Conservation (phyloP, 176 grass and related monocot genomes). For the Oropetium thomaeum region DNA sequence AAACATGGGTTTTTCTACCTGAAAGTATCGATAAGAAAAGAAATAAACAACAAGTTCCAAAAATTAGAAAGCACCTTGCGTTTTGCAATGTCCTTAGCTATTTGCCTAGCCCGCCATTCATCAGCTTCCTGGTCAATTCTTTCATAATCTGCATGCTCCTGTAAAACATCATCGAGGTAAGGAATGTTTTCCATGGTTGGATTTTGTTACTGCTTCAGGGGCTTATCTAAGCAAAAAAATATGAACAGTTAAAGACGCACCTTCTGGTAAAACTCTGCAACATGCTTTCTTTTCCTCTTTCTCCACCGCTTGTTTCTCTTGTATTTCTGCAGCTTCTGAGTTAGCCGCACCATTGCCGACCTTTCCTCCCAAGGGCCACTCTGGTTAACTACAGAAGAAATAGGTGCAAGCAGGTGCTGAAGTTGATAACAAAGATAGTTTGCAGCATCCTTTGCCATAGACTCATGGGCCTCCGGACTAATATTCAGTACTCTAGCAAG, state of each 20-base stretch:
- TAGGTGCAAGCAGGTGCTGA: slow-evolving; percentile 56
- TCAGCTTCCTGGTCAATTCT: slow-evolving; percentile 77
- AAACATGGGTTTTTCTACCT: background rate
- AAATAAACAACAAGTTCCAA: slow-evolving; percentile 3
- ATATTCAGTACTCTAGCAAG: slow-evolving; percentile 48
- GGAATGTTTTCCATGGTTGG: background rate
- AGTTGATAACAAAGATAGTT: slow-evolving; percentile 57
- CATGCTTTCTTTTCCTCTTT: slow-evolving; percentile 70
- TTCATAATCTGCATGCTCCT: slow-evolving; percentile 68
- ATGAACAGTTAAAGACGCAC: slow-evolving; percentile 16
- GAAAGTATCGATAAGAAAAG: background rate
- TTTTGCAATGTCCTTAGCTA: slow-evolving; percentile 80
- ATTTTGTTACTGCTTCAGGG: background rate
- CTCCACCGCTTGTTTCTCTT: slow-evolving; percentile 86
- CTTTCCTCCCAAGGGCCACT: slow-evolving; percentile 59
- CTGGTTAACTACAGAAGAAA: slow-evolving; percentile 42
- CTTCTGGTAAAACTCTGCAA: slow-evolving; percentile 61
- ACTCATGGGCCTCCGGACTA: slow-evolving; percentile 51
- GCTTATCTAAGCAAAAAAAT: background rate
- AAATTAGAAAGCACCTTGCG: slow-evolving; percentile 54
- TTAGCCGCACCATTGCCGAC: slow-evolving; percentile 49
- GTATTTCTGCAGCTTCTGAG: slow-evolving; percentile 81
- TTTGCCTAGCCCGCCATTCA: slow-evolving; percentile 91
- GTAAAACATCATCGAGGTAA: slow-evolving; percentile 32
- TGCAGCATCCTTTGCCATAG: slow-evolving; percentile 56